phyloP scores from a whole-genome alignment of 1,284 basidiomycete species.

The Cutaneotrichosporon dermatis region DNA sequence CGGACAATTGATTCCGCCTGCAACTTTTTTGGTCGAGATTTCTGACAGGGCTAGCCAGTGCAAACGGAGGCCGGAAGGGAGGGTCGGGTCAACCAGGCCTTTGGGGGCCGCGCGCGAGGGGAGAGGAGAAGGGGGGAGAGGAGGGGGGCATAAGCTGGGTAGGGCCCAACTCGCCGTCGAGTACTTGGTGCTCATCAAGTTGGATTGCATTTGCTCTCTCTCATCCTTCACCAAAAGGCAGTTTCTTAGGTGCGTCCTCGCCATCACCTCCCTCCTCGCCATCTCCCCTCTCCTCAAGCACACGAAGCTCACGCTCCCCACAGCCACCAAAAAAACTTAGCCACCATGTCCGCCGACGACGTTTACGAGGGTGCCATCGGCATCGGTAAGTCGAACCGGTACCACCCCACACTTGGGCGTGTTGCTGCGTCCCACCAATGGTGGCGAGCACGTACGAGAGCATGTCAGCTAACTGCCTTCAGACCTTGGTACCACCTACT shows the following conservation, averaged over 20 bases:
- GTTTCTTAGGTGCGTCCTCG: conserved; percentile 13
- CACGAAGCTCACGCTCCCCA: neutral
- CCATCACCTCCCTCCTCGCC: neutral
- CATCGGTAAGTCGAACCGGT: conserved; percentile 57
- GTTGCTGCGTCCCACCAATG: neutral
- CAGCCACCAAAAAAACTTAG: conserved; percentile 22
- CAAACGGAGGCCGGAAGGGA: too few relatives aligned
- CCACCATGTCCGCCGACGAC: conserved; percentile 79
- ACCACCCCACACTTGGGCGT: neutral
- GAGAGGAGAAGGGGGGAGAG: neutral
- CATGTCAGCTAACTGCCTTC: conserved; percentile 21
- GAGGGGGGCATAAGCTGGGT: too few relatives aligned
- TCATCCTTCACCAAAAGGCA: conserved; percentile 25
- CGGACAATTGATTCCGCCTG: too few relatives aligned
- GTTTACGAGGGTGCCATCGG: conserved; percentile 93
- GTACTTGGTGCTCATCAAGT: neutral
- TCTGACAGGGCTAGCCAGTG: too few relatives aligned
- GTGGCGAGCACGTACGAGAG: neutral
- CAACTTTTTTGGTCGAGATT: too few relatives aligned
- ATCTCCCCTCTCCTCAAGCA: neutral
- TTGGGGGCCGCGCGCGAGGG: too few relatives aligned
- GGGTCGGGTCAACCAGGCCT: too few relatives aligned
- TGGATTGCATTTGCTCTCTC: conserved; percentile 4
- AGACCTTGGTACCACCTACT: conserved; percentile 53
- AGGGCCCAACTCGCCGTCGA: too few relatives aligned